These are phyloP conservation scores for Rhodotorula glutinis DNA, from an alignment of 1,284 basidiomycete genomes.

Conservation along the genomic window DNA sequence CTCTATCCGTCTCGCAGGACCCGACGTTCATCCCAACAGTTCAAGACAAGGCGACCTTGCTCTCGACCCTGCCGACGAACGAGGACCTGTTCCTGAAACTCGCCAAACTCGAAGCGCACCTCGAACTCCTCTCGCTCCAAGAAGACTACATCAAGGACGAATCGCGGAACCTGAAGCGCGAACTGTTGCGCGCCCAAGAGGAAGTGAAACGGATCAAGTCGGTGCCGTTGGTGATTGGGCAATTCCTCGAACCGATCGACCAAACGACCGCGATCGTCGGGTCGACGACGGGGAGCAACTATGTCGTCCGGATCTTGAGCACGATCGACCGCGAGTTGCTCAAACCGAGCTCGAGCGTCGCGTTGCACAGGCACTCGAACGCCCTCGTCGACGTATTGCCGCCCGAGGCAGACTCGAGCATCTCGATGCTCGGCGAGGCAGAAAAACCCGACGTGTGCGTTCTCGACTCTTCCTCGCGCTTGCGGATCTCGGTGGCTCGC, in stretches of 20 bases:
- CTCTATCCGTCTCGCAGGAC: no score
- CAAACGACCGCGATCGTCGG: slow-evolving; percentile 97
- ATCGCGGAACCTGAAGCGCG: slow-evolving; percentile 94
- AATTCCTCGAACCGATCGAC: slow-evolving; percentile 99
- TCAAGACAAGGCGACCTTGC: slow-evolving; percentile 78
- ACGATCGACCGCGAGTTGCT: slow-evolving; percentile 96
- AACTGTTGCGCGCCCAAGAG: slow-evolving; percentile 96
- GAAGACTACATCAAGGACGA: slow-evolving; percentile 99
- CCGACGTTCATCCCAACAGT: slow-evolving; percentile 83
- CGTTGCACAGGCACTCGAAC: slow-evolving; percentile 97
- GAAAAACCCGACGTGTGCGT: slow-evolving; percentile 81
- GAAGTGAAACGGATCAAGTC: slow-evolving; percentile 99
- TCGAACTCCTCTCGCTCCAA: slow-evolving; percentile 86
- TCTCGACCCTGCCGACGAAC: slow-evolving; percentile 64
- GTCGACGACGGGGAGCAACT: slow-evolving; percentile 96
- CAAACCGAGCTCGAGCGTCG: slow-evolving; percentile 95
- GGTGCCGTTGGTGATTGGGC: slow-evolving; percentile 98
- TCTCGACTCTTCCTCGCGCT: no score
- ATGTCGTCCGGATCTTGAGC: slow-evolving; percentile 95
- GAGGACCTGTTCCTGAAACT: slow-evolving; percentile 71
- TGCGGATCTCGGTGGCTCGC: neutral
- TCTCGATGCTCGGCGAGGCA: slow-evolving; percentile 86
- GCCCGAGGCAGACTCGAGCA: slow-evolving; percentile 96
- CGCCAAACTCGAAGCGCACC: slow-evolving; percentile 87
- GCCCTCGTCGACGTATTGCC: slow-evolving; percentile 97